Evolutionary conservation across 176 grass and related monocot species (phyloP), one percentile per base, ranked within the genome.

Genomic region (Pontederia paniculata): DNA sequence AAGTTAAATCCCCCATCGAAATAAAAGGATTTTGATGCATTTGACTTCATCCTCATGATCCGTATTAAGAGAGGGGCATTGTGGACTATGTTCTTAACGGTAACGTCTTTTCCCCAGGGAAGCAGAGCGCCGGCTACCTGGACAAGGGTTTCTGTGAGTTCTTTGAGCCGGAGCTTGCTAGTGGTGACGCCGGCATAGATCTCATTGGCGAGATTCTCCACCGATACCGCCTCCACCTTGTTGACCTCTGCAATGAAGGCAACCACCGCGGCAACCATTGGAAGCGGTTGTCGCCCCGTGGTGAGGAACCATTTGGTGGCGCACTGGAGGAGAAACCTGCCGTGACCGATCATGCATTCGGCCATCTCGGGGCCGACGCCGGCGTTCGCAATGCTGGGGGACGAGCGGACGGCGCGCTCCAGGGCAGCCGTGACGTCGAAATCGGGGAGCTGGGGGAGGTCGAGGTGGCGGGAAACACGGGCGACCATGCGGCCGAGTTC

Each of bases 301-400:
- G 86, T 78, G 67, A 89, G 81, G 48, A 82, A 83, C 81, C 86
- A 89, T 58, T 89, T 89, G 52, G 77, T 61, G 25, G 81, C 70
- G 68, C 86, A 89, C 25, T 67, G 50, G 28, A 81, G 78, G 62
- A 89, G 86, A 53, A 89, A 89, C 3, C 74, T 61, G 9, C 70
- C 71, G 14, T 85, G 86, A 15, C 74, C 70, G 43, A 89, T 76
- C 7, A 89, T 68, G 43, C 67, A 56, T 10, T 76, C 74, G 16
- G 58, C 31, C 51, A 52, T 89, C 4, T 72, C 47, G 10, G 17
- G 12, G 14, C 44, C 42, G 12, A 22, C 15, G 2, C 16, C 73
- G 9, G 69, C 68, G 17, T 50, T 44, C 31, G 12, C 1, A 16
- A 84, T 44, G 17, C 75, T 70, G 2, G 50, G 57, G 54, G 74